These are phyloP conservation scores for Saccharomyces hybrid DNA, from an alignment of 1,139 yeast genomes.

Conservation along the genomic window DNA sequence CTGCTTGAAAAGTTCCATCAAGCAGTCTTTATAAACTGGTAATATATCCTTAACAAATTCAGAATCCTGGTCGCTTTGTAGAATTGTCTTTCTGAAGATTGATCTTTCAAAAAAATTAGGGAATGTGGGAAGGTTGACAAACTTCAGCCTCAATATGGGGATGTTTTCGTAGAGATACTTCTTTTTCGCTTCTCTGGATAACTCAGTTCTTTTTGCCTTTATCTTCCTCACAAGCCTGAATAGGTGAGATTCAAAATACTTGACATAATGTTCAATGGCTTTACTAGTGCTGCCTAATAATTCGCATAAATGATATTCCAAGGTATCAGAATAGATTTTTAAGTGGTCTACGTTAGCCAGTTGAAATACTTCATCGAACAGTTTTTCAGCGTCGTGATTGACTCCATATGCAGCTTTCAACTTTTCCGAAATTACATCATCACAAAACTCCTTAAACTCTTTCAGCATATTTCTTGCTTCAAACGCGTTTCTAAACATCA, in stretches of 20 bases:
- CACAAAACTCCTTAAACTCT: slow-evolving; percentile 5
- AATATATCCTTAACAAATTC: neutral
- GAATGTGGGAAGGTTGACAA: neutral
- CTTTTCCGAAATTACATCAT: neutral
- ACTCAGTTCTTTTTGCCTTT: too few species aligned
- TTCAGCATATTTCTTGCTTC: slow-evolving; percentile 6
- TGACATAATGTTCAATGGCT: slow-evolving; percentile 2
- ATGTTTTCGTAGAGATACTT: neutral
- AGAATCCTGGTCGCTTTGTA: neutral
- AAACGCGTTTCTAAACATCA: slow-evolving; percentile 3
- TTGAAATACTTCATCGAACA: neutral
- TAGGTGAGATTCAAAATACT: slow-evolving; percentile 1
- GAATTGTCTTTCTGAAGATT: neutral
- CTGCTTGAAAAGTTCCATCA: neutral
- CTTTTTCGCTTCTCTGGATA: neutral
- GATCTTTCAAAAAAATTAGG: neutral
- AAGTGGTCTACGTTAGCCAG: neutral
- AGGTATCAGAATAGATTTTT: neutral
- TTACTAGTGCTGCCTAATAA: slow-evolving; percentile 2
- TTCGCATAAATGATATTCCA: neutral
- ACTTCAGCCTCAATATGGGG: neutral
- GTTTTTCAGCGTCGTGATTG: neutral
- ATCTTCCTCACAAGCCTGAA: neutral
- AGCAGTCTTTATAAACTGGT: neutral
- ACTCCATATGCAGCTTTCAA: neutral